Evolutionary conservation across 306 rosid species (phyloP), one percentile per base, ranked within the genome.

Genomic region (Corylus avellana): DNA sequence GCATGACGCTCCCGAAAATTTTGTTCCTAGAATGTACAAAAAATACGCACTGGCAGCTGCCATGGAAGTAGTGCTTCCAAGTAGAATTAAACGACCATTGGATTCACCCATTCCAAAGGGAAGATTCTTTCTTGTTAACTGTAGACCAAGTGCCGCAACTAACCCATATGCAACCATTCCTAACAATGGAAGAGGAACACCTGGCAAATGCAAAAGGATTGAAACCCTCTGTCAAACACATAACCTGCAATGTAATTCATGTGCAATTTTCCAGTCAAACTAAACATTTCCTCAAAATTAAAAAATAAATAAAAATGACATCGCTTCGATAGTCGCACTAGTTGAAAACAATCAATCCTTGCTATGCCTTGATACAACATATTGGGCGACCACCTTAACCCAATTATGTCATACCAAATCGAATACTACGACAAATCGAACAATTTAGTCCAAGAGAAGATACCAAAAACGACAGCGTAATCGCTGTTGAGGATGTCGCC

Each of bases 41-140:
- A 95, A 91, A 75, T 85, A 93, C 2, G 90, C 91, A 89, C 97
- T 93, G 29, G 99, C 90, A 86, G 92, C 82, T 11, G 96, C 99
- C 97, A 95, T 91, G 22, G 99, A 95, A 49, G 93, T 84, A 49
- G 92, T 88, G 78, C 53, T 81, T 62, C 92, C 92, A 53, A 95
- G 88, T 81, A 95, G 59, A 54, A 91, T 54, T 18, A 84, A 25
- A 55, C 86, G 87, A 78, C 88, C 97, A 73, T 77, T 84, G 35
- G 88, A 78, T 86, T 77, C 88, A 68, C 49, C 77, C 44, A 89
- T 77, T 74, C 93, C 94, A 81, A 93, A 90, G 27, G 88, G 83
- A 25, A 91, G 83, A 49, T 80, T 83, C 82, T 89, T 85, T 18
- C 58, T 74, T n/a, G 75, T 67, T 81, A 93, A 83, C 54, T 89